A percentile compares a stretch with the other conserved stretches of the same genome.
phyloP scores from a whole-genome alignment of 2,329 filamentous ascomycete genomes.

The Metarhizium rileyi region DNA sequence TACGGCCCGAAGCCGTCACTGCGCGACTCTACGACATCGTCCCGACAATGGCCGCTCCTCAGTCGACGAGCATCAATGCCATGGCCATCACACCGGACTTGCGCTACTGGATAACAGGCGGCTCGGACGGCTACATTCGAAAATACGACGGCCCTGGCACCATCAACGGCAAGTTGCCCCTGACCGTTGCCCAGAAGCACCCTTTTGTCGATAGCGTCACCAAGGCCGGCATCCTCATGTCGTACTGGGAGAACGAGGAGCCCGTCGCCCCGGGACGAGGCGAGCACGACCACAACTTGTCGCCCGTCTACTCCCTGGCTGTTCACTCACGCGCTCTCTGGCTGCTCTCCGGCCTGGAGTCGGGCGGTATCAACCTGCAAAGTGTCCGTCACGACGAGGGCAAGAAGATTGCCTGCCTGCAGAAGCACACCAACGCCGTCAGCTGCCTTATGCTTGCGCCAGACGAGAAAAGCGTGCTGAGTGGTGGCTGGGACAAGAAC shows the following conservation, averaged over 20 bases:
- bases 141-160: conserved; percentile 96
- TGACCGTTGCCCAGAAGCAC: conserved; percentile 92
- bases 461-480: conserved; percentile 80
- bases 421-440: conserved; percentile 82
- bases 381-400: conserved; percentile 92
- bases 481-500: conserved; percentile 93
- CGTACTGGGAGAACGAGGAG: conserved; percentile 98
- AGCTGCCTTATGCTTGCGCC: conserved; percentile 73
- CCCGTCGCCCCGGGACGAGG: conserved; percentile 34
- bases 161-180: conserved; percentile 83
- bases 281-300: conserved; percentile 55
- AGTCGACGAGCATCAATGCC: conserved; percentile 91
- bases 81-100: conserved; percentile 88
- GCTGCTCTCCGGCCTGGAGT: conserved; percentile 84
- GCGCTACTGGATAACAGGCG: conserved; percentile 89
- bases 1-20: conserved; percentile 69
- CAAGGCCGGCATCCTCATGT: conserved; percentile 88
- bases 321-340: conserved; percentile 84
- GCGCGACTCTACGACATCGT: conserved; percentile 88
- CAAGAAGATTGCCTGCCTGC: conserved; percentile 72
- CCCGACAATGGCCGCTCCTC: conserved; percentile 91
- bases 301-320: conserved; percentile 88
- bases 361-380: conserved; percentile 85
- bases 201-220: conserved; percentile 96
- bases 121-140: conserved; percentile 88